Base-by-base conservation (phyloP, 2,329 filamentous ascomycete species). In the Graphilbum sp. region DNA sequence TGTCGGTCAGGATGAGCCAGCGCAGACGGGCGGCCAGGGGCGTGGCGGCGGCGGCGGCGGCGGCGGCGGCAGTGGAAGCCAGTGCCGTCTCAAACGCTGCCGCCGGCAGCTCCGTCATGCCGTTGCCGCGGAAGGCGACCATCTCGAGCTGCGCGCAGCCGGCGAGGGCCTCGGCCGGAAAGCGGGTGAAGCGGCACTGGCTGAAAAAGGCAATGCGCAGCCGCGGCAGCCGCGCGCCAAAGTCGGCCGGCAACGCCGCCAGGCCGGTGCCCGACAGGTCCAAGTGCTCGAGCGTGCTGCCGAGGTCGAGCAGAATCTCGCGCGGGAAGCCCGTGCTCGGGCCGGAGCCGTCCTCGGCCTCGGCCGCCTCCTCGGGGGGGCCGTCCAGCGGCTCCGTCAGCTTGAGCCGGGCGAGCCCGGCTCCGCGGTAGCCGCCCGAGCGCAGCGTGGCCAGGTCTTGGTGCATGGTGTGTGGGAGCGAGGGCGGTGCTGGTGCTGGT, bases 1-100 rank as follows among this genome's bases (percentile, higher is more conserved):
- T 67, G 45, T 62, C 56, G 16, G 63, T 67, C 12, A 68, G 50
- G 37, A 67, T 64, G 30, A 67, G 50, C 59, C 61, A 66, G n/a
- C 61, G 53, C 16, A 67, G 51, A 10, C 49, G 55, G 8, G 54
- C 52, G 9, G 64, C 63, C 16, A 67, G 49, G 16, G 12, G 58
- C 18, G 39, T 41, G 15, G 35, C 17, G 10, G 13, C 24, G 4
- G 34, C 21, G 3, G 32, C 17, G 32, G 32, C 9, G 9, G 13
- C 19, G 20, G 19, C n/a, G 8, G 17, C 17, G 4, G 12, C 8
- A 16, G n/a, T 12, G 7, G 15, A n/a, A 6, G 9, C 13, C n/a
- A n/a, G n/a, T n/a, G n/a, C 33, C n/a, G n/a, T 16, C 16, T 9
- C 34, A 30, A 41, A 41, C 1, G 43, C 47, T 24, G 52, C 51